Conservation (phyloP, 2,329 filamentous ascomycete genomes). For the Sarocladium strictum region DNA sequence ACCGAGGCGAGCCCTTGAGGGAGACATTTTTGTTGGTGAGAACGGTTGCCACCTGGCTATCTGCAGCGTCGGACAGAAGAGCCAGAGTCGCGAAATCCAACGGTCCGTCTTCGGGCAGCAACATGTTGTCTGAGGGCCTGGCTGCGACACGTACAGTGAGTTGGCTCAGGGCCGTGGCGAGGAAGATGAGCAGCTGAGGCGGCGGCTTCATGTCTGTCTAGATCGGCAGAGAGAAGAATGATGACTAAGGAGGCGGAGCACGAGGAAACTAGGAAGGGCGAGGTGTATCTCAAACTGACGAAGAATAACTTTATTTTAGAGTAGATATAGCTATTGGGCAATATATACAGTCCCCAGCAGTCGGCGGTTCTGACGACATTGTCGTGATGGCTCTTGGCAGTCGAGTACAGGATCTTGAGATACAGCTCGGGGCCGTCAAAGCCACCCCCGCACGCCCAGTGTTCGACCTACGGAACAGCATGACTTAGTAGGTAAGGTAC, state of each 20-base stretch:
- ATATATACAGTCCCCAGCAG: background rate
- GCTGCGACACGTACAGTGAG: background rate
- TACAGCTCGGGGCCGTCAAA: background rate
- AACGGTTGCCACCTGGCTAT: conserved; percentile 12
- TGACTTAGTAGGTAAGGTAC: no score
- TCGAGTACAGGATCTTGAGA: background rate
- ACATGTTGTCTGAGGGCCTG: background rate
- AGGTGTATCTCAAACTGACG: no score
- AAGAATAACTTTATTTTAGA: no score
- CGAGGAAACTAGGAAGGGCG: no score
- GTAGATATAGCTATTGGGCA: no score
- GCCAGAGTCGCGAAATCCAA: background rate
- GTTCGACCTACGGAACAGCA: background rate
- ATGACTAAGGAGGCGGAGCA: background rate
- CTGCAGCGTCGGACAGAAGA: conserved; percentile 14
- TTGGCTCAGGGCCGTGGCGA: background rate
- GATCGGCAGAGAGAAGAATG: background rate
- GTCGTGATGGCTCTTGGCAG: background rate
- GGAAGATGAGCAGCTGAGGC: background rate
- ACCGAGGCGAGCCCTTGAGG: conserved; percentile 12
- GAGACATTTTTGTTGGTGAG: conserved; percentile 12
- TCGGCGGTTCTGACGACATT: background rate
- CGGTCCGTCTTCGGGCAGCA: background rate
- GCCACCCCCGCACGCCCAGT: background rate
- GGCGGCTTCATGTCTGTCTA: background rate